Evolutionary conservation across 176 grass and related monocot species (phyloP), one percentile per base, ranked within the genome.

Genomic region (Phoenix dactylifera): DNA sequence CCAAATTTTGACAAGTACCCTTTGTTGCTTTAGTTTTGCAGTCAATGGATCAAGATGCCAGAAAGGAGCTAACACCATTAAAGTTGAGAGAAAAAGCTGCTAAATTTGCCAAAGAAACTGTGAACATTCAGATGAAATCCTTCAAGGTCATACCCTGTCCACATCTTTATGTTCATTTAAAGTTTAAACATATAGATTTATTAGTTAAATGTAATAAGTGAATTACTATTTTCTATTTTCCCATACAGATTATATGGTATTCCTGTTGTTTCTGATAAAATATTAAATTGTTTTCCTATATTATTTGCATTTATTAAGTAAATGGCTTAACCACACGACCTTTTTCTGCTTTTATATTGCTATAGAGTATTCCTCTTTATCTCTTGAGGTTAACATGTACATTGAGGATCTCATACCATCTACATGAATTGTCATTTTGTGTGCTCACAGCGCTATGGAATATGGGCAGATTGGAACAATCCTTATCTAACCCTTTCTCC

Each of bases 391-490:
- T 44, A 12, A 12, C 35, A 44, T 44, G 35, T 44, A 44, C 35
- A 44, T 44, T 44, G 35, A 44, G 6, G 35, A 44, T 12, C 35
- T 44, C 10, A 44, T 44, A 44, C 35, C 10, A 44, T 44, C 35
- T 44, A 14, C 10, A 12, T 44, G 35, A 12, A 44, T 44, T 44
- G 35, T 44, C 35, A 14, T 65, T 48, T 60, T 35, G 18, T 23
- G 78, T 63, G 54, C 50, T 60, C 26, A 71, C 92, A 97, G 92
- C 64, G 87, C 1, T 78, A 74, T 58, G 92, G 92, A 71, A 74
- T 97, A 73, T 97, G 87, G 92, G 92, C 92, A 50, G 87, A 97
- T 88, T 97, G 92, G 92, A 78, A 78, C 19, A 82, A 79, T 39
- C 92, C 92, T 66, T 97, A 97, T 63, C 52, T 97, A 58, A 97